phyloP scores from a whole-genome alignment of 1,284 basidiomycete genomes.

The Cutaneotrichosporon dermatis region DNA sequence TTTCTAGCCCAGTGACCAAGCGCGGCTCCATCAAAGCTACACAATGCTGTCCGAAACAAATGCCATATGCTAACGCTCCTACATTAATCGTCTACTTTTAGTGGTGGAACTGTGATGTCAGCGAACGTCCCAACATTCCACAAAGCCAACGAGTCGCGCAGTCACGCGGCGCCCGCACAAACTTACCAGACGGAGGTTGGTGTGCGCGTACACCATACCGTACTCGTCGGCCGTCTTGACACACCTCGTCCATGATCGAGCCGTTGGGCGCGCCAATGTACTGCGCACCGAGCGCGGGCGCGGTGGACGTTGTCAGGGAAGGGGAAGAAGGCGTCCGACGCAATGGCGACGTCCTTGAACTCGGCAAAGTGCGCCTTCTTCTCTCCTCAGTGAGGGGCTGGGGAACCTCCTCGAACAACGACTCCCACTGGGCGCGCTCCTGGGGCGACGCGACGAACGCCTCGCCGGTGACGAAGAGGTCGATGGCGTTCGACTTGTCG shows the following conservation, averaged over 20 bases:
- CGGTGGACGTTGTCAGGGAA: slow-evolving; percentile 98
- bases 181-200: slow-evolving; percentile 54
- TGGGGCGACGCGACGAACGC: slow-evolving; percentile 67
- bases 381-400: slow-evolving; percentile 67
- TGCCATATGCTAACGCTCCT: slow-evolving; percentile 7
- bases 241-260: slow-evolving; percentile 91
- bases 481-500: slow-evolving; percentile 97
- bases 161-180: too few relatives aligned
- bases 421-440: slow-evolving; percentile 89
- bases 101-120: slow-evolving; percentile 10
- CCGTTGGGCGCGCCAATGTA: slow-evolving; percentile 94
- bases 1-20: too few relatives aligned
- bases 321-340: slow-evolving; percentile 98
- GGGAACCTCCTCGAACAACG: slow-evolving; percentile 73
- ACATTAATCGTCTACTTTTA: not conserved
- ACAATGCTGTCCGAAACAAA: not conserved
- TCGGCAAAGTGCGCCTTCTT: slow-evolving; percentile 65
- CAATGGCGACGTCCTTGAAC: slow-evolving; percentile 81
- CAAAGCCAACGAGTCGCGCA: too few relatives aligned
- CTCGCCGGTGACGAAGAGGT: slow-evolving; percentile 90
- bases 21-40: too few relatives aligned
- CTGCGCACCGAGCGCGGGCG: slow-evolving; percentile 80
- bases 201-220: slow-evolving; percentile 81
- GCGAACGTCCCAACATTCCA: not conserved
- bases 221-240: slow-evolving; percentile 91